Percentiles rank a stretch among this genome's conserved stretches.
Evolutionary conservation across 331 rosid species (phyloP).

Genomic region (Prunus yedoensis): DNA sequence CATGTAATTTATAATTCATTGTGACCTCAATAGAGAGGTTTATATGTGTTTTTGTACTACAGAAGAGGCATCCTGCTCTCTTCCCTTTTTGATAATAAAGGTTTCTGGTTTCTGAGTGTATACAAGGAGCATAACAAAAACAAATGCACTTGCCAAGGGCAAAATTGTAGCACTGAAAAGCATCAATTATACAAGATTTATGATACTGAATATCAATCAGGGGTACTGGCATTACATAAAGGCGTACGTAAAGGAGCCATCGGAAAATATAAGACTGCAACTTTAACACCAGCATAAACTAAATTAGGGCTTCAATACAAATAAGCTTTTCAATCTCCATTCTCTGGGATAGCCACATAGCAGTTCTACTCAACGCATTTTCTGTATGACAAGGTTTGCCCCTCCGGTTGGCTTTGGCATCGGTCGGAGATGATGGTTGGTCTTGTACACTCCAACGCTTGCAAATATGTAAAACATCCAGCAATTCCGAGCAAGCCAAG

Average conservation of each 20-base stretch:
- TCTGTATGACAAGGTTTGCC: neutral
- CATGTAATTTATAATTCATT: slow-evolving; percentile 16
- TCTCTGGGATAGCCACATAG: neutral
- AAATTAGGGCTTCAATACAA: neutral
- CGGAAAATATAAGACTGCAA: too few species aligned
- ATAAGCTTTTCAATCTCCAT: neutral
- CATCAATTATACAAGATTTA: neutral
- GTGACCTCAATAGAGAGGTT: slow-evolving; percentile 27
- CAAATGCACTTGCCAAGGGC: neutral
- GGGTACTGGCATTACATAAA: neutral
- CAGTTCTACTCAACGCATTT: neutral
- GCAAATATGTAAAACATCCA: neutral
- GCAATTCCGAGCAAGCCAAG: neutral
- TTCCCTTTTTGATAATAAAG: slow-evolving; percentile 35
- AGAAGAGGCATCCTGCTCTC: slow-evolving; percentile 30
- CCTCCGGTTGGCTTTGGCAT: too few species aligned
- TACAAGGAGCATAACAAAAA: neutral
- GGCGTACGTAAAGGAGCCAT: neutral
- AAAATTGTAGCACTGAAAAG: neutral
- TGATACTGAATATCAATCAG: neutral
- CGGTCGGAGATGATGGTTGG: neutral
- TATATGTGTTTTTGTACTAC: slow-evolving; percentile 34
- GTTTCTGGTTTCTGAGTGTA: slow-evolving; percentile 18
- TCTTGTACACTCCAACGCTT: neutral
- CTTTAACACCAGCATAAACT: neutral